A percentile compares a stretch with the other conserved stretches of the same genome.
Conservation (phyloP, 441 rosid genomes). For the Breynia disticha region DNA sequence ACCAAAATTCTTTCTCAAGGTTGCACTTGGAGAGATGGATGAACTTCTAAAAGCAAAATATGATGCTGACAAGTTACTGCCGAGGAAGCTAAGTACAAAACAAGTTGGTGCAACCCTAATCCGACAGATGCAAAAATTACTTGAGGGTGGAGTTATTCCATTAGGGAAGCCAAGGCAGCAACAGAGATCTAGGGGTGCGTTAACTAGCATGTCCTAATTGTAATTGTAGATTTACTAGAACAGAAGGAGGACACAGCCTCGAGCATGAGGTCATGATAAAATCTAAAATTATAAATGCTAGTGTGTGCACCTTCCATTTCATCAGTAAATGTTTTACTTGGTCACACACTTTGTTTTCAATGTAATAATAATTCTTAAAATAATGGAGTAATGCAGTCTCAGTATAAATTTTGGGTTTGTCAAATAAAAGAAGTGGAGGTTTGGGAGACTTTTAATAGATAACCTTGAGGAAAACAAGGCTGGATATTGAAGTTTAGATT, state of each 20-base stretch:
- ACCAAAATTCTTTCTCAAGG: constrained; percentile 93
- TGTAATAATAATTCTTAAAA: no score
- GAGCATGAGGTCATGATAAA: constrained; percentile 50
- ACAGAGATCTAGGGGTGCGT: constrained; percentile 29
- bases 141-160: constrained; percentile 66
- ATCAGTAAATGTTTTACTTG: constrained; percentile 37
- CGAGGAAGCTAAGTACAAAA: constrained; percentile 80
- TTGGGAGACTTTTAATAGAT: no score
- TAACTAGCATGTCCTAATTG: constrained; percentile 12
- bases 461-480: no score
- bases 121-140: constrained; percentile 41
- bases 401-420: no score
- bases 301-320: constrained; percentile 40
- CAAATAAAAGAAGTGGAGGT: no score
- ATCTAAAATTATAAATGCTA: constrained; percentile 57
- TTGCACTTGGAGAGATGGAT: constrained; percentile 87
- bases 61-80: constrained; percentile 61
- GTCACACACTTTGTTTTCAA: constrained; percentile 42
- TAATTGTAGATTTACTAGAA: neutral
- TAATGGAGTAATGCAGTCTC: no score
- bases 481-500: no score
- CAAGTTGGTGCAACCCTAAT: constrained; percentile 77
- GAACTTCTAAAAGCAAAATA: constrained; percentile 53
- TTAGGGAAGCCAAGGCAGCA: constrained; percentile 58
- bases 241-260: constrained; percentile 45